phyloP scores from a whole-genome alignment of 2,329 filamentous ascomycete genomes.

The Chaetothyriales sp. region DNA sequence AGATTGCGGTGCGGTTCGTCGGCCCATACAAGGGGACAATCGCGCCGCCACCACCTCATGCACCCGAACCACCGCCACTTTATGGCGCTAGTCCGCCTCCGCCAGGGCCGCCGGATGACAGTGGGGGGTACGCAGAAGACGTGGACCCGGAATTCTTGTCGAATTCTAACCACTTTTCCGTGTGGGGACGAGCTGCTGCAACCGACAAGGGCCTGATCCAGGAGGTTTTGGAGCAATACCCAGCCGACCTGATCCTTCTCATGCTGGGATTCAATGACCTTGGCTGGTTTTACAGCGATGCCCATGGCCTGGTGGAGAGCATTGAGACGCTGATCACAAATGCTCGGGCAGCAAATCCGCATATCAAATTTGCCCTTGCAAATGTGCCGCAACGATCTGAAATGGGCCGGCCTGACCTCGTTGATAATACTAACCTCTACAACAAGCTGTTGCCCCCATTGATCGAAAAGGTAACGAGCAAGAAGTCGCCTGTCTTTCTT shows the following conservation, averaged over 20 bases:
- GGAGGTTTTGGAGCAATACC: background rate
- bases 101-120: background rate
- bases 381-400: background rate
- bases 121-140: background rate
- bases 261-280: conserved; percentile 1
- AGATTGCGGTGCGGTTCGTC: background rate
- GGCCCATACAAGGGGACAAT: background rate
- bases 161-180: background rate
- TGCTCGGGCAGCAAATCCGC: background rate
- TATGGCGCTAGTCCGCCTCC: background rate
- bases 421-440: background rate
- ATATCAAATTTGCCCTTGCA: background rate
- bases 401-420: background rate
- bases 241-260: background rate
- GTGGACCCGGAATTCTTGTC: background rate
- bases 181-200: background rate
- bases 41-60: no score
- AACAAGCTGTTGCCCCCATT: background rate
- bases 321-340: background rate
- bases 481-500: background rate
- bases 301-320: background rate
- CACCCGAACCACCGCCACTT: background rate
- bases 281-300: background rate
- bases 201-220: background rate
- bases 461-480: background rate